phyloP scores from a whole-genome alignment of 2,329 filamentous ascomycete species.

The Fusarium cicatricum region DNA sequence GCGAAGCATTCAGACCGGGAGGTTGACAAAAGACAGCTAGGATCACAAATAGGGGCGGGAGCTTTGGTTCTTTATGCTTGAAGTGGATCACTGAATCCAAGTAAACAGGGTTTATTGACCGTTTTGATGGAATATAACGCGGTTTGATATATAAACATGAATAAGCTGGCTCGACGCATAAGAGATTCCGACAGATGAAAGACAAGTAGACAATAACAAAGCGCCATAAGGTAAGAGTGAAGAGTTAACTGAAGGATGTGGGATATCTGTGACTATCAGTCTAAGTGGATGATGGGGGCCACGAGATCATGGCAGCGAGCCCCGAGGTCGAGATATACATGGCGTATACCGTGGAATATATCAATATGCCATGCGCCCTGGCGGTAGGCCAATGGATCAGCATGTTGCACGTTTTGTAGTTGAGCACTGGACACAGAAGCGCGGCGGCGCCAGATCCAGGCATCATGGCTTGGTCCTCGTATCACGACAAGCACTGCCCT shows the following conservation, averaged over 20 bases:
- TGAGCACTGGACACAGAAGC: not conserved
- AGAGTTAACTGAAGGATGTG: not conserved
- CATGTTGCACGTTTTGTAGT: not conserved
- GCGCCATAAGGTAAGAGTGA: not conserved
- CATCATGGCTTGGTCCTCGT: not conserved
- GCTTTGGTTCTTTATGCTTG: too few relatives aligned
- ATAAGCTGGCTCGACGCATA: not conserved
- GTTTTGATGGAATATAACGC: too few relatives aligned
- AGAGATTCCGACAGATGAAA: not conserved
- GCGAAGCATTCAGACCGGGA: too few relatives aligned
- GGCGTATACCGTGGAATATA: not conserved
- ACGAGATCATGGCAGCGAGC: not conserved
- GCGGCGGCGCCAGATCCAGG: not conserved
- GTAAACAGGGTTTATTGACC: too few relatives aligned
- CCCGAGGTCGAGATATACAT: not conserved
- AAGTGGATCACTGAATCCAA: too few relatives aligned
- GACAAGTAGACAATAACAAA: not conserved
- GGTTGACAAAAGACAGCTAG: too few relatives aligned
- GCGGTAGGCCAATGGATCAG: not conserved
- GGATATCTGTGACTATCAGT: conserved; percentile 23
- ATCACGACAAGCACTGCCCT: conserved; percentile 10
- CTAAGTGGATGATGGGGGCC: not conserved
- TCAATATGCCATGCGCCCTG: not conserved
- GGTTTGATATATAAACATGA: not conserved
- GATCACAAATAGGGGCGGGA: too few relatives aligned